These are phyloP conservation scores for Glycyrrhiza uralensis DNA, from an alignment of 306 rosid genomes.

Conservation along the genomic window DNA sequence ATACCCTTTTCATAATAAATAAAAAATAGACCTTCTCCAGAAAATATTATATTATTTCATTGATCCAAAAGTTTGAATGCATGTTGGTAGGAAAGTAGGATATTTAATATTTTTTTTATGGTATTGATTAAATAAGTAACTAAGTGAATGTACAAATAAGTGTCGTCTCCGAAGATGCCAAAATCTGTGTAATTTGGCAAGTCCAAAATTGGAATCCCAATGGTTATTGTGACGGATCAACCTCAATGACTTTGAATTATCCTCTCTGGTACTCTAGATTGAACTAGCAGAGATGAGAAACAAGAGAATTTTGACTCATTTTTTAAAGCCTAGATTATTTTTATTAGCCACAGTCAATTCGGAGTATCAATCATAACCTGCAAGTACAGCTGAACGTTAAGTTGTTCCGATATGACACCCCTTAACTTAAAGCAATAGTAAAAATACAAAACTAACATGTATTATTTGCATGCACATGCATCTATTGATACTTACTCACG, in stretches of 20 bases:
- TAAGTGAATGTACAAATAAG: slow-evolving; percentile 33
- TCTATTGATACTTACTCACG: slow-evolving; percentile 28
- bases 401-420: not conserved
- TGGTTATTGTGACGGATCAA: slow-evolving; percentile 13
- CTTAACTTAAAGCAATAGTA: not conserved
- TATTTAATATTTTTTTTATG: not conserved
- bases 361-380: slow-evolving; percentile 40
- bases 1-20: too few species aligned
- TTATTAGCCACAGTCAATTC: not conserved
- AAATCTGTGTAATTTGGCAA: slow-evolving; percentile 28
- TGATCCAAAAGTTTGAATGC: not conserved
- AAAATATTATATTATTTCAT: slow-evolving; percentile 9
- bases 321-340: slow-evolving; percentile 17
- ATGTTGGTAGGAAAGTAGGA: not conserved
- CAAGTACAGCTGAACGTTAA: not conserved
- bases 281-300: slow-evolving; percentile 35
- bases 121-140: not conserved
- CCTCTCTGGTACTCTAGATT: slow-evolving; percentile 6
- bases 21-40: too few species aligned
- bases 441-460: not conserved
- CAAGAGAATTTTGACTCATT: slow-evolving; percentile 27
- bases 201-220: slow-evolving; percentile 16
- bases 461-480: not conserved
- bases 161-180: slow-evolving; percentile 25
- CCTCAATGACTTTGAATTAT: slow-evolving; percentile 17